Evolutionary conservation across 495 filamentous ascomycete genomes (phyloP).

Genomic region (Sphaerosporella brunnea): DNA sequence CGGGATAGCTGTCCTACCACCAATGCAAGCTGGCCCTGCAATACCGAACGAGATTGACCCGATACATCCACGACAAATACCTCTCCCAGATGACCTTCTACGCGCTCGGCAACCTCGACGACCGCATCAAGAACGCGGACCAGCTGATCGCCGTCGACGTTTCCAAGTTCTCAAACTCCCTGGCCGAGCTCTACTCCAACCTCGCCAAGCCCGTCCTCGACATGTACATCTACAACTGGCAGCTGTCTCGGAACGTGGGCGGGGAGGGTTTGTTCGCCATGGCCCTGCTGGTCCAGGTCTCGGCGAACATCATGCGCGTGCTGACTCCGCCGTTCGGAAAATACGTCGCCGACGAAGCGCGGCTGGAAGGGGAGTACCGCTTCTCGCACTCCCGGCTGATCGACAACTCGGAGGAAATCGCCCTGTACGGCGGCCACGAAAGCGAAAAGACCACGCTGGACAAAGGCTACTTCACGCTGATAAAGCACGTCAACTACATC

Average conservation of each 20-base stretch:
- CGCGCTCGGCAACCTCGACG: conserved; percentile 81
- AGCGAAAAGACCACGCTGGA: conserved; percentile 93
- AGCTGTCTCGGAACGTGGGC: conserved; percentile 78
- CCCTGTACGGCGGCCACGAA: conserved; percentile 81
- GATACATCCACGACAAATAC: conserved; percentile 84
- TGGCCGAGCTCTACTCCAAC: conserved; percentile 92
- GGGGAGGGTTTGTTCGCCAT: conserved; percentile 89
- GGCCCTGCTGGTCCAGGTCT: conserved; percentile 82
- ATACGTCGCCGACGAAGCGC: conserved; percentile 91
- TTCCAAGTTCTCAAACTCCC: conserved; percentile 81
- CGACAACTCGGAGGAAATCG: conserved; percentile 87
- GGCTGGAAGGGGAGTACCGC: conserved; percentile 87
- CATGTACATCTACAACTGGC: conserved; percentile 91
- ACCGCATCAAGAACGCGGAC: conserved; percentile 96
- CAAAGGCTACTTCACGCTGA: conserved; percentile 95
- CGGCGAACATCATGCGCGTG: conserved; percentile 80
- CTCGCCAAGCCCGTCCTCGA: conserved; percentile 90
- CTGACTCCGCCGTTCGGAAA: conserved; percentile 95
- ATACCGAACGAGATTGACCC: conserved; percentile 79
- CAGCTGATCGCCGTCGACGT: conserved; percentile 95
- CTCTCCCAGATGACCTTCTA: conserved; percentile 95
- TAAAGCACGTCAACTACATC: conserved; percentile 97
- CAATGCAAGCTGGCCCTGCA: conserved; percentile 85
- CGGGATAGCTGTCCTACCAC: conserved; percentile 73
- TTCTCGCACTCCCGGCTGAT: conserved; percentile 89